phyloP scores from a whole-genome alignment of 83 land plant species.

The Larix sibirica region DNA sequence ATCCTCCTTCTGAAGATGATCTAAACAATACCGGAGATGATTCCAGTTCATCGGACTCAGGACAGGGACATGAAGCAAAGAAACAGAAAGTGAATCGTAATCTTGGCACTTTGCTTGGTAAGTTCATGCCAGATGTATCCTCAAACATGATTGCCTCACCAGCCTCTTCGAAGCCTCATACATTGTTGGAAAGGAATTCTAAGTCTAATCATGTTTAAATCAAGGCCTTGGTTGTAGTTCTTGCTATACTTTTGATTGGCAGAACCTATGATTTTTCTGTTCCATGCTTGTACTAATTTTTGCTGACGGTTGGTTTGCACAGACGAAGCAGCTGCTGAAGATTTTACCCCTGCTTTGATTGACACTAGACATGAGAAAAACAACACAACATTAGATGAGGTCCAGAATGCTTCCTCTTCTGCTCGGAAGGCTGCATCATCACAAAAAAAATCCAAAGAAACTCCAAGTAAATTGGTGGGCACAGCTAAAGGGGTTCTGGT shows the following conservation, averaged over 20 bases:
- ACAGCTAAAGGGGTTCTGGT: neutral
- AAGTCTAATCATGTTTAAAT: neutral
- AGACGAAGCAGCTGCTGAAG: neutral
- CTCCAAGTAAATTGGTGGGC: neutral
- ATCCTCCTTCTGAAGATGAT: slow-evolving; percentile 37
- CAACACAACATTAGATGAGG: neutral
- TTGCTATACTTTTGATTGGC: neutral
- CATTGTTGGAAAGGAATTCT: neutral
- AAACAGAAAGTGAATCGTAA: slow-evolving; percentile 13
- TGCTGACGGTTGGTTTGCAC: neutral
- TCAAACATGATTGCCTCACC: neutral
- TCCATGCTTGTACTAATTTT: neutral
- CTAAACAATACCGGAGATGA: slow-evolving; percentile 2
- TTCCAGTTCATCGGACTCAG: slow-evolving; percentile 18
- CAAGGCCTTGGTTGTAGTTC: neutral
- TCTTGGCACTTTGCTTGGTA: slow-evolving; percentile 2
- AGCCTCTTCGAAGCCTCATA: neutral
- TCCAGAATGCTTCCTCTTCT: neutral
- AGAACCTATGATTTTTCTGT: neutral
- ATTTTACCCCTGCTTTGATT: neutral
- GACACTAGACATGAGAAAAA: slow-evolving; percentile 3
- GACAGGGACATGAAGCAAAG: neutral
- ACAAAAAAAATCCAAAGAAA: slow-evolving; percentile 11
- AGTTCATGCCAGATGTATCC: neutral
- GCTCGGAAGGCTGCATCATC: neutral